Conservation (phyloP, 1,139 yeast species). For the Diutina rugosa region DNA sequence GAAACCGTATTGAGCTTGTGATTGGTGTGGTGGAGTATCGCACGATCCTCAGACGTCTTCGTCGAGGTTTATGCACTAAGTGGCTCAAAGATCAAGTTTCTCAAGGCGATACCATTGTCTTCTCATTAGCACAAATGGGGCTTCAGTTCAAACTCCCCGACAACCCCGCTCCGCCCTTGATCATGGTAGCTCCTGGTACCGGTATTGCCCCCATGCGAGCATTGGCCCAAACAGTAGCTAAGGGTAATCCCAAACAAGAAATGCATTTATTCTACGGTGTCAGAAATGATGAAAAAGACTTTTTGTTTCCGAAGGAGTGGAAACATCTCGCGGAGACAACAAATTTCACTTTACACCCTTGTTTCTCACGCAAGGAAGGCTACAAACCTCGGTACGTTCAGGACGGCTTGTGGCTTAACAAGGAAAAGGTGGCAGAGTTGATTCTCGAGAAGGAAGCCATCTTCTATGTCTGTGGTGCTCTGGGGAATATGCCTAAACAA, state of each 20-base stretch:
- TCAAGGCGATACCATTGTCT: conserved; percentile 37
- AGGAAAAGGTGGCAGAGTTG: conserved; percentile 33
- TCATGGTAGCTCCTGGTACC: conserved; percentile 82
- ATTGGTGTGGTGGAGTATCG: conserved; percentile 80
- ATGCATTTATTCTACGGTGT: conserved; percentile 65
- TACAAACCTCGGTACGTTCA: conserved; percentile 52
- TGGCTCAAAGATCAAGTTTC: conserved; percentile 45
- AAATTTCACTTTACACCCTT: conserved; percentile 10
- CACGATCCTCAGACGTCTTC: conserved; percentile 61
- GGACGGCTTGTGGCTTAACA: conserved; percentile 44
- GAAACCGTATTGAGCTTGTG: conserved; percentile 41
- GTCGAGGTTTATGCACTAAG: conserved; percentile 76
- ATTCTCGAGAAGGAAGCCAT: conserved; percentile 43
- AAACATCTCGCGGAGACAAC: conserved; percentile 15
- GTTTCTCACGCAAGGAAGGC: conserved; percentile 18
- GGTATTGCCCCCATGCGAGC: conserved; percentile 87
- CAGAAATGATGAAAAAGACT: conserved; percentile 56
- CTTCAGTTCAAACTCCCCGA: conserved; percentile 16
- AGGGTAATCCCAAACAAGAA: conserved; percentile 11
- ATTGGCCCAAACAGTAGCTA: conserved; percentile 27
- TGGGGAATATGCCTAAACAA: conserved; percentile 92
- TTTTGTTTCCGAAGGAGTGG: conserved; percentile 49
- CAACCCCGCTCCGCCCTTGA: conserved; percentile 31
- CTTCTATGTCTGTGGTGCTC: conserved; percentile 78
- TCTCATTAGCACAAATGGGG: conserved; percentile 39